Conservation (phyloP, 345 rosid genomes). For the Kernera saxatilis region DNA sequence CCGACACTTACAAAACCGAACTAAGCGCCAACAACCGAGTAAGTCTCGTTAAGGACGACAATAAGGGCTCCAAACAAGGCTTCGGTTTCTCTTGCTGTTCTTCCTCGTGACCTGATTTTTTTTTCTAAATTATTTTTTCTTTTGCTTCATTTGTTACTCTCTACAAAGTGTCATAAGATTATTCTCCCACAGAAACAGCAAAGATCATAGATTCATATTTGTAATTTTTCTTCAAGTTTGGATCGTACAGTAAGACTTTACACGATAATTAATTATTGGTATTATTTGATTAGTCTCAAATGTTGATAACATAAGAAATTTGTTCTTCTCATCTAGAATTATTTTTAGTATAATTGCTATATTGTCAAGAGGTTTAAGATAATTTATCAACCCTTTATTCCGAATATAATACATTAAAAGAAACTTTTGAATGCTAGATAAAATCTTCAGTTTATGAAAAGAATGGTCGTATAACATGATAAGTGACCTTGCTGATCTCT, state of each 20-base stretch:
- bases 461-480: slow-evolving; percentile 29
- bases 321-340: background rate
- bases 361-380: no score
- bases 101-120: slow-evolving; percentile 3
- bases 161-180: background rate
- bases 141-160: background rate
- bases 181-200: background rate
- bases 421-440: background rate
- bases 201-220: background rate
- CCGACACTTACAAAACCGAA: slow-evolving; percentile 67
- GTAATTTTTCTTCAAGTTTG: background rate
- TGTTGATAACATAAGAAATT: no score
- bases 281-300: background rate
- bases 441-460: slow-evolving; percentile 19
- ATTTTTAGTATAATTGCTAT: background rate
- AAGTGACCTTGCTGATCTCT: slow-evolving; percentile 21
- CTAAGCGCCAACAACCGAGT: slow-evolving; percentile 59
- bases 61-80: slow-evolving; percentile 35
- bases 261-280: background rate
- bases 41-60: slow-evolving; percentile 44
- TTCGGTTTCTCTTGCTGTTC: slow-evolving; percentile 79
- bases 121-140: background rate
- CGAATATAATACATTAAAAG: background rate
- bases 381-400: no score
- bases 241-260: background rate